phyloP scores from a whole-genome alignment of 257 asterid genomes.

The Ballota nigra region DNA sequence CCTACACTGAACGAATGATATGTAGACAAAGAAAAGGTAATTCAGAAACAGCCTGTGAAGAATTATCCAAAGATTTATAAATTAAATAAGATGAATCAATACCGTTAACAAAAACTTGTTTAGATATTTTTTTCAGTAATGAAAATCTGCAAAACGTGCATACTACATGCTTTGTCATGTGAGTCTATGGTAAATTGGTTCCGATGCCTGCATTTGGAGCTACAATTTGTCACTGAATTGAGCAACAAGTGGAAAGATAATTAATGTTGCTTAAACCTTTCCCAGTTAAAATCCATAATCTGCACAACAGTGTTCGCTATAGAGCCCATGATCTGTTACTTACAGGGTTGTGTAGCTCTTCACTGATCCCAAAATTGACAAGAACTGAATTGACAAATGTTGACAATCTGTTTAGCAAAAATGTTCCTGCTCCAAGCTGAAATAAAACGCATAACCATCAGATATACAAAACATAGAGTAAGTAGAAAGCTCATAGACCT shows the following conservation, averaged over 20 bases:
- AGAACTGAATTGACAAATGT: conserved; percentile 61
- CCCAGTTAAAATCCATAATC: not conserved
- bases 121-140: not conserved
- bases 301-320: not conserved
- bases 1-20: not conserved
- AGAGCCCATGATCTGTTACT: conserved; percentile 27
- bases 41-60: not conserved
- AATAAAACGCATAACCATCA: conserved; percentile 27
- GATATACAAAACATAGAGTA: conserved; percentile 13
- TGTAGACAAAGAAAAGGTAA: not conserved
- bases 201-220: not conserved
- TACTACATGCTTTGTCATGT: conserved; percentile 1
- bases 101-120: not conserved
- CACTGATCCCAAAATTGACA: conserved; percentile 68
- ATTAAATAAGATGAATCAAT: not conserved
- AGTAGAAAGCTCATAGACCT: conserved; percentile 3
- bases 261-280: not conserved
- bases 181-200: not conserved
- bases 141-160: not conserved
- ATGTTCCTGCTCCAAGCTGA: conserved; percentile 94
- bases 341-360: conserved; percentile 94
- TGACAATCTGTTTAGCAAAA: conserved; percentile 64
- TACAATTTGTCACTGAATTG: conserved; percentile 4
- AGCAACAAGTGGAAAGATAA: not conserved
- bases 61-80: not conserved